Evolutionary conservation across 148 eudicot genomes (phyloP).

Genomic region (Gaultheria prostrata): DNA sequence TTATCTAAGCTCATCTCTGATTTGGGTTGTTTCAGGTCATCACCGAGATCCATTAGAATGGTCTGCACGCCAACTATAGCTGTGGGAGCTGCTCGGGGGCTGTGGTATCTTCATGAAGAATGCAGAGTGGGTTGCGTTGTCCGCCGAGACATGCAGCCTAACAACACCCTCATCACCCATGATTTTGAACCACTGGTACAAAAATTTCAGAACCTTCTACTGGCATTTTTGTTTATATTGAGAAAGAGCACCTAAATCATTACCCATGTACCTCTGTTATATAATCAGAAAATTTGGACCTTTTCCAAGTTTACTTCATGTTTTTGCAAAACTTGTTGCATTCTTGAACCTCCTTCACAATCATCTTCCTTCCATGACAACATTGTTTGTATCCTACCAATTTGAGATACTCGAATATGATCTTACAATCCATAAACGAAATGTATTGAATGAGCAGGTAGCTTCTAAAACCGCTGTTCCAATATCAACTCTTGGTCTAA

Average conservation of each 20-base stretch:
- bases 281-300: background rate
- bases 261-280: background rate
- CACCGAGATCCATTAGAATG: slow-evolving; percentile 35
- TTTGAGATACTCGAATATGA: background rate
- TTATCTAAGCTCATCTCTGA: background rate
- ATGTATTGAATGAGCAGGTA: background rate
- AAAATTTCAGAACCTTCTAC: background rate
- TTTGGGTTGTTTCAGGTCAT: slow-evolving; percentile 21
- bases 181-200: slow-evolving; percentile 49
- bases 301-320: background rate
- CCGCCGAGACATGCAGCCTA: slow-evolving; percentile 49
- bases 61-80: slow-evolving; percentile 44
- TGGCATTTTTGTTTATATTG: background rate
- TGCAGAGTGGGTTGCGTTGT: slow-evolving; percentile 52
- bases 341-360: background rate
- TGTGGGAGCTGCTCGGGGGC: slow-evolving; percentile 45
- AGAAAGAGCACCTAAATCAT: background rate
- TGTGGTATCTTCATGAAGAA: slow-evolving; percentile 50
- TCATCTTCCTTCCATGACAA: background rate
- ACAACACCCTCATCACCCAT: slow-evolving; percentile 48
- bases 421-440: background rate
- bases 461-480: background rate
- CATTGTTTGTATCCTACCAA: background rate
- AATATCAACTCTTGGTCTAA: background rate
- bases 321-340: background rate